phyloP scores from a whole-genome alignment of 2,329 filamentous ascomycete species.

The Fusarium devonianum region DNA sequence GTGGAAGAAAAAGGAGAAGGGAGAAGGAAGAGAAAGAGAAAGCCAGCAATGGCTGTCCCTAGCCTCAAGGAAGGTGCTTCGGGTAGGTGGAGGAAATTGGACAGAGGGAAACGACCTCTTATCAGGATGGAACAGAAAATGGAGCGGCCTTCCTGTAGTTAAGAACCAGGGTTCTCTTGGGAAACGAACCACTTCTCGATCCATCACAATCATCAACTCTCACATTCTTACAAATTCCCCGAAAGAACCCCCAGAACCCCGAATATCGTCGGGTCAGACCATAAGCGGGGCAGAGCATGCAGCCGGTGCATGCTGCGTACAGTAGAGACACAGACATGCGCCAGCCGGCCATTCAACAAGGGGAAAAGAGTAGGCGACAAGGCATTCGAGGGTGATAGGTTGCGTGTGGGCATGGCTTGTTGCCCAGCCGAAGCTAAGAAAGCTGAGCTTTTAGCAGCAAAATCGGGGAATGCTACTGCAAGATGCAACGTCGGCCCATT shows the following conservation, averaged over 20 bases:
- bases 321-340: conserved; percentile 4
- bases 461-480: too few species aligned
- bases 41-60: too few species aligned
- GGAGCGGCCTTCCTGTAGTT: conserved; percentile 18
- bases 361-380: too few species aligned
- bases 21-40: not conserved
- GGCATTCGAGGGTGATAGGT: not conserved
- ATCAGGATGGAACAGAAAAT: conserved; percentile 2
- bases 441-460: too few species aligned
- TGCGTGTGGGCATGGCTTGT: not conserved
- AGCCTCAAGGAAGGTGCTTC: too few species aligned
- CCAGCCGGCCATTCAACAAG: too few species aligned
- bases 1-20: not conserved
- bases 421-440: not conserved
- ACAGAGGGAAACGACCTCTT: conserved; percentile 2
- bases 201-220: conserved; percentile 23
- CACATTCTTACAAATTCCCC: conserved; percentile 6
- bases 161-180: conserved; percentile 9
- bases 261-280: conserved; percentile 38
- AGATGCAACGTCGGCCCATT: too few species aligned
- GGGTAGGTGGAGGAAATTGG: not conserved
- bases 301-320: conserved; percentile 12
- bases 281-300: conserved; percentile 32
- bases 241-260: conserved; percentile 24
- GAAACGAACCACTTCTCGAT: conserved; percentile 16